Conservation (phyloP, 805 yeast genomes). For the Sugiyamaella americana region DNA sequence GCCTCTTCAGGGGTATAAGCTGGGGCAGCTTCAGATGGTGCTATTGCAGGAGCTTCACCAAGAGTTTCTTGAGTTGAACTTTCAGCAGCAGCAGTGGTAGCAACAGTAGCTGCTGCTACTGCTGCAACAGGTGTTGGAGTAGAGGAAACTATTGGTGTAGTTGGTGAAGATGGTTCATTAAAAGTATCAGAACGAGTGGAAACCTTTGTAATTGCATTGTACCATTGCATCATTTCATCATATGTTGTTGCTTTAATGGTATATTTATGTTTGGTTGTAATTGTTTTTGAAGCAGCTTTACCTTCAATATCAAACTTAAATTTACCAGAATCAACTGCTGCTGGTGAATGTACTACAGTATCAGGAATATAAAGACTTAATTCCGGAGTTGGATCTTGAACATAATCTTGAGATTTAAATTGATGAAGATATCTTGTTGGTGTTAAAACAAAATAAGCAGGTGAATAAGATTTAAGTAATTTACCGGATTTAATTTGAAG, state of each 20-base stretch:
- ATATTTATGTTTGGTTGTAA: conserved; percentile 32
- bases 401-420: conserved; percentile 40
- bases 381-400: conserved; percentile 42
- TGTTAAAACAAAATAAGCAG: conserved; percentile 43
- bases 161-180: conserved; percentile 7
- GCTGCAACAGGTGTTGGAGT: background rate
- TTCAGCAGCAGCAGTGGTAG: conserved; percentile 1
- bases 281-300: conserved; percentile 34
- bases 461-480: conserved; percentile 37
- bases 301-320: conserved; percentile 40
- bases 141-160: background rate
- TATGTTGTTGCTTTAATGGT: conserved; percentile 40
- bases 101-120: conserved; percentile 8
- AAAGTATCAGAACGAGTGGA: background rate
- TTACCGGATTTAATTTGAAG: conserved; percentile 42
- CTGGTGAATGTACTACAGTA: conserved; percentile 35
- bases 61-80: background rate
- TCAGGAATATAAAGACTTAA: conserved; percentile 44
- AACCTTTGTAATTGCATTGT: conserved; percentile 30
- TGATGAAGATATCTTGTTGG: conserved; percentile 42
- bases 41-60: conserved; percentile 1
- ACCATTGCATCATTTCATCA: conserved; percentile 44
- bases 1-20: background rate
- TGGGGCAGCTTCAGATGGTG: conserved; percentile 1
- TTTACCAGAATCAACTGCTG: conserved; percentile 31